Evolutionary conservation across 2,329 filamentous ascomycete species (phyloP).

Genomic region (Didymella arachidicola): DNA sequence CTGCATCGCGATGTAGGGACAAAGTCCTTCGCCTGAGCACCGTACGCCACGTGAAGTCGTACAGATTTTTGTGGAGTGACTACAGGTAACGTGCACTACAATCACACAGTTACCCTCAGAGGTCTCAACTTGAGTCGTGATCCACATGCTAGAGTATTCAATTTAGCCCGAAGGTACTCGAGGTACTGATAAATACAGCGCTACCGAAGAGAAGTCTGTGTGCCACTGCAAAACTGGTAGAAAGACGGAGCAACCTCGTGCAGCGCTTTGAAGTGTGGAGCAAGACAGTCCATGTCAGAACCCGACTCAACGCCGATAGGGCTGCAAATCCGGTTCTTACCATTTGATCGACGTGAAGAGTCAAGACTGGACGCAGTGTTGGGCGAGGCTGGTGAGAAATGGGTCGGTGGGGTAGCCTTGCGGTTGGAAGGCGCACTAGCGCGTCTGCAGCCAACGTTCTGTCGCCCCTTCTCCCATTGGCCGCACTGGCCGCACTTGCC

Average conservation of each 20-base stretch:
- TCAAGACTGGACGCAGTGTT: conserved; percentile 8
- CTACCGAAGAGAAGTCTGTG: neutral
- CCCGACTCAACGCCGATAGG: neutral
- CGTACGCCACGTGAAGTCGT: neutral
- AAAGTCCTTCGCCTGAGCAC: neutral
- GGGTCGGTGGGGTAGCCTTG: conserved; percentile 11
- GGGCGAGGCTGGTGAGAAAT: conserved; percentile 15
- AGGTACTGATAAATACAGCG: neutral
- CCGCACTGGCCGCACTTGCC: neutral
- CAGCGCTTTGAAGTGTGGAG: neutral
- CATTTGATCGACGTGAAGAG: conserved; percentile 10
- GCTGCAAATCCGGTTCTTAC: neutral
- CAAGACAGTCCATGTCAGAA: neutral
- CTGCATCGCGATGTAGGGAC: neutral
- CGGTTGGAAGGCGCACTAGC: conserved; percentile 17
- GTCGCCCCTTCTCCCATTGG: conserved; percentile 16
- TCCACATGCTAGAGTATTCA: no score
- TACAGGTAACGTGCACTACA: no score
- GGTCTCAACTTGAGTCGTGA: no score
- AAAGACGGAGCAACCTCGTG: neutral
- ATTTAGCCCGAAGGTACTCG: neutral
- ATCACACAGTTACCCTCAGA: no score
- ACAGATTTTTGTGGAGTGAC: neutral
- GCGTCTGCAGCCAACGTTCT: conserved; percentile 12
- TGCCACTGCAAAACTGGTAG: neutral